These are phyloP conservation scores for Metschnikowia drakensbergensis DNA, from an alignment of 805 yeast genomes.

Conservation along the genomic window DNA sequence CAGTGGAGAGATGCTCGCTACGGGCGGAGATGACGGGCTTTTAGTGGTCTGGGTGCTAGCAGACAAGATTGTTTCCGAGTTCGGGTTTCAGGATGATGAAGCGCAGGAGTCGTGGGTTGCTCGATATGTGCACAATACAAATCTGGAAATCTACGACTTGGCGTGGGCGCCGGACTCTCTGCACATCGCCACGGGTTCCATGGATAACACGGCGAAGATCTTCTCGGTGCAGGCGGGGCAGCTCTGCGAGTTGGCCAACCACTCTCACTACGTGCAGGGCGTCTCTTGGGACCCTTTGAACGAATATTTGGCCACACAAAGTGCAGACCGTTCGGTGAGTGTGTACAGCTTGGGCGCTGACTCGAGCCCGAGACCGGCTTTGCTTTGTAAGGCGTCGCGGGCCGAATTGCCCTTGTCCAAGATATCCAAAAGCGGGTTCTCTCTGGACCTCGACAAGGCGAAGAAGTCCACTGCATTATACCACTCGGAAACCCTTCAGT, in stretches of 20 bases:
- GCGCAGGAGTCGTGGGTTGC: slow-evolving; percentile 72
- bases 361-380: slow-evolving; percentile 26
- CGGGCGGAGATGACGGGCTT: slow-evolving; percentile 95
- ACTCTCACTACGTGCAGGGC: slow-evolving; percentile 91
- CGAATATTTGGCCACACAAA: slow-evolving; percentile 76
- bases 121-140: slow-evolving; percentile 52
- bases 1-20: slow-evolving; percentile 66
- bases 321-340: slow-evolving; percentile 81
- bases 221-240: slow-evolving; percentile 56
- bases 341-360: slow-evolving; percentile 27
- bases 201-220: slow-evolving; percentile 80
- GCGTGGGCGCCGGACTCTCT: slow-evolving; percentile 88
- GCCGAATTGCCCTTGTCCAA: slow-evolving; percentile 47
- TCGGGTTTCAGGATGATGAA: slow-evolving; percentile 55
- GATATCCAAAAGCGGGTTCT: not conserved
- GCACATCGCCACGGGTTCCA: slow-evolving; percentile 80
- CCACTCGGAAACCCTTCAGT: slow-evolving; percentile 83
- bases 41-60: slow-evolving; percentile 73
- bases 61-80: slow-evolving; percentile 52
- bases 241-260: slow-evolving; percentile 61
- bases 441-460: not conserved
- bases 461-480: slow-evolving; percentile 37
- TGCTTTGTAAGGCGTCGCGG: slow-evolving; percentile 47
- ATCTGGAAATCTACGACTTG: slow-evolving; percentile 83
- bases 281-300: slow-evolving; percentile 91